These are phyloP conservation scores for Ascoidea rubescens DNA, from an alignment of 805 yeast species.

Conservation along the genomic window DNA sequence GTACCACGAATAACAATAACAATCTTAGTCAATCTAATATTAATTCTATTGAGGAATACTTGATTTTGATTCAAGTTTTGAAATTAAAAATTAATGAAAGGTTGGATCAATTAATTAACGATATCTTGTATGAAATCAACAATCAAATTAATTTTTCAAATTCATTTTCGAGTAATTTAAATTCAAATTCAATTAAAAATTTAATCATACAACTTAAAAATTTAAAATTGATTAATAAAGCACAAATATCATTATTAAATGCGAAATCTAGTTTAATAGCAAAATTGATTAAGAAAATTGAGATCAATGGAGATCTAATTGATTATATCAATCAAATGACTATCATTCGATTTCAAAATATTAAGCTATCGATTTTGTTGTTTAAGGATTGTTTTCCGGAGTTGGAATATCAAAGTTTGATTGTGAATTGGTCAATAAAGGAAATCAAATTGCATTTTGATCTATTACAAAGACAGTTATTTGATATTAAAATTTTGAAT, in stretches of 20 bases:
- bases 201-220: slow-evolving; percentile 7
- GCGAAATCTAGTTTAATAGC: slow-evolving; percentile 6
- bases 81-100: slow-evolving; percentile 24
- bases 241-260: slow-evolving; percentile 8
- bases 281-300: slow-evolving; percentile 17
- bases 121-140: slow-evolving; percentile 8
- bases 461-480: slow-evolving; percentile 51
- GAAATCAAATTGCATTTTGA: slow-evolving; percentile 47
- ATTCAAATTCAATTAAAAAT: slow-evolving; percentile 6
- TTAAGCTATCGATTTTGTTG: slow-evolving; percentile 41
- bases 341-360: slow-evolving; percentile 44
- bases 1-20: too few relatives aligned
- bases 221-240: slow-evolving; percentile 5
- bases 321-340: slow-evolving; percentile 47
- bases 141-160: slow-evolving; percentile 6
- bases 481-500: slow-evolving; percentile 31
- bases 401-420: slow-evolving; percentile 24
- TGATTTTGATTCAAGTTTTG: slow-evolving; percentile 25
- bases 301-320: slow-evolving; percentile 37
- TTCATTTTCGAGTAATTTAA: not conserved
- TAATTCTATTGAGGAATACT: slow-evolving; percentile 2
- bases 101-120: slow-evolving; percentile 4
- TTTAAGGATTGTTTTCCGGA: slow-evolving; percentile 38
- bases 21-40: too few relatives aligned
- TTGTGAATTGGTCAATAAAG: slow-evolving; percentile 67